Evolutionary conservation across 108 stramenopile genomes (phyloP).

Genomic region (Aurantiochytrium sp.): DNA sequence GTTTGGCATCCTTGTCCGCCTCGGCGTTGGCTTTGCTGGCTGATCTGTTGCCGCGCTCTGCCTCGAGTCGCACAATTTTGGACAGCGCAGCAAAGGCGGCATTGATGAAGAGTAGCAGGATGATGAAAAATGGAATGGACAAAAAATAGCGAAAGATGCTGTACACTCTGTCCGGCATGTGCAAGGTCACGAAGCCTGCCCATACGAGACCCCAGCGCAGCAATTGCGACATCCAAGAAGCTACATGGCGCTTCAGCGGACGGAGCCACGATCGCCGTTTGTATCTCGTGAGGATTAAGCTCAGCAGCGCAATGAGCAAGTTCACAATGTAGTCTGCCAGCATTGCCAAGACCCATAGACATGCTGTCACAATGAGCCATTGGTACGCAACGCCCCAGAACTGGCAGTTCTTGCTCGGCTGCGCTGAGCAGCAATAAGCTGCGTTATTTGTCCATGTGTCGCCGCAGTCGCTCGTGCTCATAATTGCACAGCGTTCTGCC

Average conservation of each 20-base stretch:
- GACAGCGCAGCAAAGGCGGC: not conserved
- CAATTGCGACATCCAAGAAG: not conserved
- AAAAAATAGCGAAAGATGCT: not conserved
- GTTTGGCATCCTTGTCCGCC: not conserved
- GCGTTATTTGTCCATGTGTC: not conserved
- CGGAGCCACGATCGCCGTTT: not conserved
- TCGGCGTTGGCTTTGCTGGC: not conserved
- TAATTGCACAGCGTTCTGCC: no score
- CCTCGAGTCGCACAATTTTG: not conserved
- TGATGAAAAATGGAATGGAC: not conserved
- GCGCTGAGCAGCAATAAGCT: not conserved
- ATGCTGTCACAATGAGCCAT: not conserved
- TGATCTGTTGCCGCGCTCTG: not conserved
- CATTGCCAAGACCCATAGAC: not conserved
- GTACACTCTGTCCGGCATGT: not conserved
- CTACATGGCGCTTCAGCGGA: not conserved
- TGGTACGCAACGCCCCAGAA: not conserved
- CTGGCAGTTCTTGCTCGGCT: not conserved
- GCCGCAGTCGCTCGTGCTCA: not conserved
- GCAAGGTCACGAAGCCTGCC: not conserved
- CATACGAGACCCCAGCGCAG: constrained; percentile 1
- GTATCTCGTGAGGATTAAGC: not conserved
- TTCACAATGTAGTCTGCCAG: not conserved
- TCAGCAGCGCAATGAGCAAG: not conserved
- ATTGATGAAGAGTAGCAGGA: not conserved